Conservation (phyloP, 1,284 basidiomycete genomes). For the Cystobasidiaceae sp. region DNA sequence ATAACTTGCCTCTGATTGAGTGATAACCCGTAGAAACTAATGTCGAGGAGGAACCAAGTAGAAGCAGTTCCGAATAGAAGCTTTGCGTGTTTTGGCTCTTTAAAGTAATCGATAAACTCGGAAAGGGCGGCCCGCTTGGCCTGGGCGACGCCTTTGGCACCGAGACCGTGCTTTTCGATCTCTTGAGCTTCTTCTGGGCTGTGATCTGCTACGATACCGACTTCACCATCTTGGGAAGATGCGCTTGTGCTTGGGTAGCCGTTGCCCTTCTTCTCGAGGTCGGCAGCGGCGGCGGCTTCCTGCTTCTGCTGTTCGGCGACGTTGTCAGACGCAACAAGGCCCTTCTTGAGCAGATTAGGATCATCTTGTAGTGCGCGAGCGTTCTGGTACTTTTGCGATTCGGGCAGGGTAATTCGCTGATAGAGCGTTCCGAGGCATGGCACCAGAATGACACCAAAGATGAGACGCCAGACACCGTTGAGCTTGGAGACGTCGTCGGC, state of each 20-base stretch:
- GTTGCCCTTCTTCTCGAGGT: slow-evolving; percentile 10
- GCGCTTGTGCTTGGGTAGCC: background rate
- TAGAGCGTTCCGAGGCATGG: slow-evolving; percentile 65
- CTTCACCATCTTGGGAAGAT: background rate
- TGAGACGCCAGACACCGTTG: slow-evolving; percentile 52
- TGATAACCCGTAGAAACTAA: slow-evolving; percentile 67
- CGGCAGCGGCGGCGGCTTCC: background rate
- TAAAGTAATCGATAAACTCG: slow-evolving; percentile 63
- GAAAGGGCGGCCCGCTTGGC: slow-evolving; percentile 36
- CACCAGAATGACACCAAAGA: slow-evolving; percentile 60
- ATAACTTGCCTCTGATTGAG: too few relatives aligned
- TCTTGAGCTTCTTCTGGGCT: slow-evolving; percentile 59
- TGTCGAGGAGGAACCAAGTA: slow-evolving; percentile 69
- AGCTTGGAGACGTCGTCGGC: slow-evolving; percentile 50
- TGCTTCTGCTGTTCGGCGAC: background rate
- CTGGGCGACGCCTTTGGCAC: slow-evolving; percentile 20
- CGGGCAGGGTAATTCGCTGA: slow-evolving; percentile 67
- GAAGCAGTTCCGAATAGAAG: slow-evolving; percentile 58
- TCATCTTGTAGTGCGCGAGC: slow-evolving; percentile 28
- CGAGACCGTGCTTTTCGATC: slow-evolving; percentile 32
- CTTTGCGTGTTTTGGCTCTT: slow-evolving; percentile 61
- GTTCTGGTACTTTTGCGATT: slow-evolving; percentile 57
- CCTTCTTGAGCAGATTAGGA: slow-evolving; percentile 27
- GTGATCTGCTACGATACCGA: slow-evolving; percentile 43
- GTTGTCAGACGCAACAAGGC: slow-evolving; percentile 1